Base-by-base conservation (phyloP, 495 filamentous ascomycete species). In the Penicillium goetzii region DNA sequence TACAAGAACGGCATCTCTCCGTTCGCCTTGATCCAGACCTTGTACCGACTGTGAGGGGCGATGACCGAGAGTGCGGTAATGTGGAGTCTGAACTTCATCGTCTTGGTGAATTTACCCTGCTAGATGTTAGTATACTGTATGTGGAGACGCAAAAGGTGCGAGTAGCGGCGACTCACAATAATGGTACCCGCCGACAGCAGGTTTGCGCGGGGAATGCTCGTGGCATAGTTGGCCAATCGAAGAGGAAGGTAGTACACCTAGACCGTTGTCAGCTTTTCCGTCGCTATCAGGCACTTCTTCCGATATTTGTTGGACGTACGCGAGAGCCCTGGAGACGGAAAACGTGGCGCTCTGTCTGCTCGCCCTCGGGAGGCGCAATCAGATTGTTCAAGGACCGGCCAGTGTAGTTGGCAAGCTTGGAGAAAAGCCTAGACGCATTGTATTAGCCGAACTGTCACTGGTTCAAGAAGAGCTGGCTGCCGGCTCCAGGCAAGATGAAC, bases 11-110 rank as follows among this genome's bases (percentile, higher is more conserved):
- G 60, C 59, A 58, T 59, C 74, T 92, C 92, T 51, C 96, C 95
- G 78, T 99, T 99, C 25, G 87, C 75, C 77, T 96, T 96, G 60
- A 99, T 88, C 91, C 91, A 97, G 58, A 97, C 85, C 84, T 97
- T 97, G 75, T 95, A 92, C 34, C 96, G 82, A 25, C 95, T 93
- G 76, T 96, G 90, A 41, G 90, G 86, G 21, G 93, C 90, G 62
- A 99, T 87, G 57, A 97, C 85, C 64, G 92, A 89, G 57, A 98
- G 84, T 28, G 75, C 70, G 10, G 78, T 80, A 54, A 80, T 72
- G 58, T 76, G 72, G 9, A 81, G 58, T 45, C 78, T 67, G 66
- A 82, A 97, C 73, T 97, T 97, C 28, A 91, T 89, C 5, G 90
- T 89, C 84, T 97, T 97, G 51, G 92, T 96, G 79, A 97, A 92